A percentile compares a stretch with the other conserved stretches of the same genome.
Conservation (phyloP, 805 yeast genomes). For the Lachancea lanzarotensis region DNA sequence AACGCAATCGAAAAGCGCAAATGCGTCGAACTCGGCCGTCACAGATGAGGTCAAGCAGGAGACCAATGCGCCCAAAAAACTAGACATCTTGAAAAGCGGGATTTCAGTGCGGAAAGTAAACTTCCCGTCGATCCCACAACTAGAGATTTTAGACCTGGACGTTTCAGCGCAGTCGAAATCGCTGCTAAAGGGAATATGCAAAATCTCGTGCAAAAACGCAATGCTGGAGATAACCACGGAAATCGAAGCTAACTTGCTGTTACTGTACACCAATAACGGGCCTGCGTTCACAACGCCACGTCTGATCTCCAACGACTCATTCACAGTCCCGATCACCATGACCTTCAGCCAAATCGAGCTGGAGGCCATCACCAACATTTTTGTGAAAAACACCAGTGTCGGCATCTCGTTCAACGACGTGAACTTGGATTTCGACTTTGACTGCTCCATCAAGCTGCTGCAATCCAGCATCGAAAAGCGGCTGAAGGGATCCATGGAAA, state of each 20-base stretch:
- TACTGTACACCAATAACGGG: constrained; percentile 23
- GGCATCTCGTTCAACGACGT: constrained; percentile 35
- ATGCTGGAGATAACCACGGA: constrained; percentile 30
- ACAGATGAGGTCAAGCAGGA: constrained; percentile 9
- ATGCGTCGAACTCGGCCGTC: constrained; percentile 3
- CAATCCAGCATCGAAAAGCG: constrained; percentile 32
- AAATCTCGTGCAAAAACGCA: constrained; percentile 29
- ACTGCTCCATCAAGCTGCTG: constrained; percentile 32
- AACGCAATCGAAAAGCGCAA: constrained; percentile 2
- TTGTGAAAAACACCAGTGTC: constrained; percentile 29
- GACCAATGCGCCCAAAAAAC: constrained; percentile 14
- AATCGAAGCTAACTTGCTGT: constrained; percentile 31
- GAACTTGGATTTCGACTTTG: constrained; percentile 30
- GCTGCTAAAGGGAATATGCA: constrained; percentile 31
- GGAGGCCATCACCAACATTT: constrained; percentile 32
- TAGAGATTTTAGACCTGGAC: constrained; percentile 31
- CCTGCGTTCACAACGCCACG: constrained; percentile 30
- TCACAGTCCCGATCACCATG: constrained; percentile 32
- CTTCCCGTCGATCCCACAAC: constrained; percentile 27
- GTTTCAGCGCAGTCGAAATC: constrained; percentile 30
- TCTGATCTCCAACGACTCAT: constrained; percentile 30
- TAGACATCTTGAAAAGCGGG: constrained; percentile 27
- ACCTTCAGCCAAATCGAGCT: constrained; percentile 28
- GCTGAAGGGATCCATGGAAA: constrained; percentile 30
- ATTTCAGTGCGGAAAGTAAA: constrained; percentile 27